Conservation (phyloP, 2,329 filamentous ascomycete genomes). For the Periglandula ipomoeae region DNA sequence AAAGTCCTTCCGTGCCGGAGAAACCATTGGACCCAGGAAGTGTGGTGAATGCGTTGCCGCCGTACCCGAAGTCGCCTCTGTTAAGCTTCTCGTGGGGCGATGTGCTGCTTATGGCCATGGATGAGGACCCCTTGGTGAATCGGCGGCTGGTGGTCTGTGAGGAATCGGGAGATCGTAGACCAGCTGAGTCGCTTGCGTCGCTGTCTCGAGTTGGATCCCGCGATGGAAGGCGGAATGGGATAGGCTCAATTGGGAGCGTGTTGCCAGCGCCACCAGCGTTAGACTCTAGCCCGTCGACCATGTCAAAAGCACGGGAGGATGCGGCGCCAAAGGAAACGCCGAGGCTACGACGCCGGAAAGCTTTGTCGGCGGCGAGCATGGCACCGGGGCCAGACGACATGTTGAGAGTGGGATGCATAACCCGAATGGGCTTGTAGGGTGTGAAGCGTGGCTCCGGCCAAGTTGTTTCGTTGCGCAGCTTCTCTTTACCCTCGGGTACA, state of each 20-base stretch:
- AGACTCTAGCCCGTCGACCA: constrained; percentile 18
- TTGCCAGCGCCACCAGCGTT: constrained; percentile 18
- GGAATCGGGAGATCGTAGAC: constrained; percentile 18
- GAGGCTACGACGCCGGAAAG: constrained; percentile 47
- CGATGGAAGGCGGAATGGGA: constrained; percentile 37
- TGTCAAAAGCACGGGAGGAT: constrained; percentile 24
- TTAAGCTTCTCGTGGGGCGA: constrained; percentile 56
- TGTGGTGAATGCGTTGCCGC: constrained; percentile 40
- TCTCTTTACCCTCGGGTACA: constrained; percentile 91
- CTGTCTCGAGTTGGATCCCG: constrained; percentile 21
- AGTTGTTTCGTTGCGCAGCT: constrained; percentile 80
- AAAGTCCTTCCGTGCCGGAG: constrained; percentile 47
- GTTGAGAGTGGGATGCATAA: constrained; percentile 35
- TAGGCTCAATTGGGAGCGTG: constrained; percentile 35
- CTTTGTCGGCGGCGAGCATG: constrained; percentile 49
- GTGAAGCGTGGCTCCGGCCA: constrained; percentile 81
- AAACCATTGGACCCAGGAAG: constrained; percentile 26
- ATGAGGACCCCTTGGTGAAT: constrained; percentile 25
- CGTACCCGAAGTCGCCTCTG: constrained; percentile 56
- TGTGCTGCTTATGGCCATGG: constrained; percentile 15
- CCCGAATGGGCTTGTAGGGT: constrained; percentile 63
- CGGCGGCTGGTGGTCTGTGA: constrained; percentile 22
- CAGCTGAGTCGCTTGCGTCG: constrained; percentile 20
- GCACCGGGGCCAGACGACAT: constrained; percentile 33
- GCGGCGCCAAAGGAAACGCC: constrained; percentile 32